phyloP scores from a whole-genome alignment of 2,329 filamentous ascomycete genomes.

The Cytospora mali region DNA sequence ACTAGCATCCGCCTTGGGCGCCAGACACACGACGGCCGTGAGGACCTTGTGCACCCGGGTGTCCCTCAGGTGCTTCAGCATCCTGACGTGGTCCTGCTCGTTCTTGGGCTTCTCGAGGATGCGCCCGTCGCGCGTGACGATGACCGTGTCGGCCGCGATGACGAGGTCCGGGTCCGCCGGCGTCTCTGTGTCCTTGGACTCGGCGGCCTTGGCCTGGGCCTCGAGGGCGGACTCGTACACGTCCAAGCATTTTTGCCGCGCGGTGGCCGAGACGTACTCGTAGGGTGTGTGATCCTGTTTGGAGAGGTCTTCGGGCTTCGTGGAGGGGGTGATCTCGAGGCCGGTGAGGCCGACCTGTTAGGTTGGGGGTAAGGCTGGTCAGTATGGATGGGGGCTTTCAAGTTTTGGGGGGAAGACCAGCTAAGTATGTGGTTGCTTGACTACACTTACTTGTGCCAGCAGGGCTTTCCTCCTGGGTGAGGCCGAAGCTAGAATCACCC shows the following conservation, averaged over 20 bases:
- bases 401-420: too few species aligned
- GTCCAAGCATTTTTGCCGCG: conserved; percentile 77
- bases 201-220: conserved; percentile 41
- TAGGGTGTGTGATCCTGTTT: conserved; percentile 75
- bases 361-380: not conserved
- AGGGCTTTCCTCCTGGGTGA: conserved; percentile 85
- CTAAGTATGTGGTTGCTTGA: too few species aligned
- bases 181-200: conserved; percentile 34
- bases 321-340: conserved; percentile 82
- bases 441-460: conserved; percentile 63
- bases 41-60: conserved; percentile 77
- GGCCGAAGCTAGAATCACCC: conserved; percentile 86
- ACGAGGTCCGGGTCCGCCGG: conserved; percentile 76
- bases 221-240: conserved; percentile 60
- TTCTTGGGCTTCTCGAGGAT: conserved; percentile 90
- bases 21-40: conserved; percentile 82
- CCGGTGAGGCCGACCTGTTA: conserved; percentile 74
- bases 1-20: conserved; percentile 76
- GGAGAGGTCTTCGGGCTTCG: conserved; percentile 80
- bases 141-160: conserved; percentile 87
- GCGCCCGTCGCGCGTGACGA: conserved; percentile 72
- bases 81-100: conserved; percentile 78
- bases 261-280: conserved; percentile 90
- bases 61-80: conserved; percentile 82
- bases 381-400: not conserved